Base-by-base conservation (phyloP, 2,329 filamentous ascomycete genomes). In the Byssothecium circinans region DNA sequence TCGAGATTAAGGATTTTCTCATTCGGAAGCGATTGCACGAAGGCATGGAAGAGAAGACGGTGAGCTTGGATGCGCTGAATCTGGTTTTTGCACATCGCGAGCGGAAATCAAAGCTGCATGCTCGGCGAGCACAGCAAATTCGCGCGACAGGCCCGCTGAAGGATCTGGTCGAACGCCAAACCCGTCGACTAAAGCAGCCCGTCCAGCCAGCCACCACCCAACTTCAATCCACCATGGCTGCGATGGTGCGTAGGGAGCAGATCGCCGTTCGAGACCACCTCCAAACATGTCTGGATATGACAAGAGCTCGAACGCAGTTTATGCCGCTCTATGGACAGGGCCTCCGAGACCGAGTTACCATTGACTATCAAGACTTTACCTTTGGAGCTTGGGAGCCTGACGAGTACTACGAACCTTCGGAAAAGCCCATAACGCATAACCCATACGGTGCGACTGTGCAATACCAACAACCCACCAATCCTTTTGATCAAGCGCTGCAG, bases 301-400 rank as follows among this genome's bases (percentile, higher is more conserved):
- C 95, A 58, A 85, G 85, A 0, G 80, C 94, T 20, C 86, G 90
- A 2, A 86, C 90, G 27, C 87, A 94, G 58, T 85, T 88, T 54
- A 81, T 82, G 27, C 91, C 91, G 0, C 80, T 96, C 1, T 96
- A 92, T 63, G 91, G 91, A 39, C 86, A 83, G 57, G 84, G 84
- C 35, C 74, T 96, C n/a, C 76, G 92, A n/a, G 80, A 91, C 22
- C 78, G 87, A 20, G 74, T 95, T 32, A 88, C 84, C 0, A 75
- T 92, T 25, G 82, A 69, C 45, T 67, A 70, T 54, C 55, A 65
- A 32, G 59, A 65, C 29, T 60, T 61, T n/a, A 61, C 59, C 1
- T 69, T 70, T 41, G 64, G 65, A 20, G 63, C 62, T 23, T 62
- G 57, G 82, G 48, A 74, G 80, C 60, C 59, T 2, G 48, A 52